phyloP scores from a whole-genome alignment of 495 filamentous ascomycete genomes.

The Penicillium riverlandense region DNA sequence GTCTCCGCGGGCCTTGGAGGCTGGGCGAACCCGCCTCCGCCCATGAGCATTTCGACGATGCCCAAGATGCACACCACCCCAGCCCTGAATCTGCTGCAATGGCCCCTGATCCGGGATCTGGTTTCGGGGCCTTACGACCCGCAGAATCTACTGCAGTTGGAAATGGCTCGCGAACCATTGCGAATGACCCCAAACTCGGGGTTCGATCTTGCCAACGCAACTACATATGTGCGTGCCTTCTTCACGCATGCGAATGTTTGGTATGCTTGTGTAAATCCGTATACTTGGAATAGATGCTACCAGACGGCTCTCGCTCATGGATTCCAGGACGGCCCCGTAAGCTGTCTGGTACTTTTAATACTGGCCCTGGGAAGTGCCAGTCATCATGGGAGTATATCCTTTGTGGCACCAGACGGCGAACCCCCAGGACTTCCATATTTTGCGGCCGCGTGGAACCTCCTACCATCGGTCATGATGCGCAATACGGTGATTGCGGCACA shows the following conservation, averaged over 20 bases:
- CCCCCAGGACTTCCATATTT: slow-evolving; percentile 76
- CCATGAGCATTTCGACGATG: slow-evolving; percentile 73
- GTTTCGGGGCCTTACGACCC: slow-evolving; percentile 71
- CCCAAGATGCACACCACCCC: slow-evolving; percentile 76
- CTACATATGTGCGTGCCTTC: slow-evolving; percentile 65
- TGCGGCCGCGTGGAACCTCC: slow-evolving; percentile 67
- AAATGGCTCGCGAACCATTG: slow-evolving; percentile 70
- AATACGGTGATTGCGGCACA: slow-evolving; percentile 70
- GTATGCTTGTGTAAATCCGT: slow-evolving; percentile 81
- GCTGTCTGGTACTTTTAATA: slow-evolving; percentile 75
- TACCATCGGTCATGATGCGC: slow-evolving; percentile 71
- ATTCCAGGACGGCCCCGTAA: slow-evolving; percentile 71
- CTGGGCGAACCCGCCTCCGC: slow-evolving; percentile 50
- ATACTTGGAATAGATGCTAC: slow-evolving; percentile 73
- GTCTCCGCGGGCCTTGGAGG: slow-evolving; percentile 59
- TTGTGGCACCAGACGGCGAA: slow-evolving; percentile 59
- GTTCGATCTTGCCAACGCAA: slow-evolving; percentile 68
- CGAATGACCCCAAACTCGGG: slow-evolving; percentile 49
- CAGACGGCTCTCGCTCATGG: slow-evolving; percentile 60
- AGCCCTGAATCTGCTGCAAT: slow-evolving; percentile 69
- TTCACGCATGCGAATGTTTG: slow-evolving; percentile 76
- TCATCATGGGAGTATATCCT: slow-evolving; percentile 64
- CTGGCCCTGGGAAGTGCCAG: slow-evolving; percentile 69
- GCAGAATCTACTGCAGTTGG: slow-evolving; percentile 71
- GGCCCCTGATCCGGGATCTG: slow-evolving; percentile 71